Base-by-base conservation (phyloP, 2,329 filamentous ascomycete genomes). In the Epichloe sp. region DNA sequence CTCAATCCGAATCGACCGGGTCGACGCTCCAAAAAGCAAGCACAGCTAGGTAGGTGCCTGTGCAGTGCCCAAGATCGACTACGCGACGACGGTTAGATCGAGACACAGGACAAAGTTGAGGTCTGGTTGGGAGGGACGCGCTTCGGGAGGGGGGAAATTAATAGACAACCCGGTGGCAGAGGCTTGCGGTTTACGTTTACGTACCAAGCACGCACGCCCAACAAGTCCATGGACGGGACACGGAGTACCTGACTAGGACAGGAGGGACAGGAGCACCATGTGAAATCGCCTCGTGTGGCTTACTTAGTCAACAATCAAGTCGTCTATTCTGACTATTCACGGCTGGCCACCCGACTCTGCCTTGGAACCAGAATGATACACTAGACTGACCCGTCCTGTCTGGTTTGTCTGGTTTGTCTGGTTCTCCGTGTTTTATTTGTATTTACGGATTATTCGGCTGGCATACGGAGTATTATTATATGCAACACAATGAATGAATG, bases 81-180 rank as follows among this genome's bases (percentile, higher is more conserved):
- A 31, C 21, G 50, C 42, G 48, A 44, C 44, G 47, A 38, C 44
- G 5, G 17, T 49, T 46, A 37, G 34, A 49, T 47, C 40, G 37
- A 48, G 42, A 45, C 44, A 36, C 47, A 49, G 31, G n/a, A 34
- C 38, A n/a, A 44, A 23, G 17, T 23, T 44, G 36, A 36, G 35
- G 23, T 31, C 38, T 48, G 31, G 17, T 40, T 47, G 14, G 45
- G 44, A 42, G 45, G 34, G 48, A 53, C 51, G 51, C 51, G 51
- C 47, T 21, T 42, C 21, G 14, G 15, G 17, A 26, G 19, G 23
- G 23, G 12, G 14, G 1, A 3, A 12, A 31, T 26, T 19, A 46
- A 19, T 15, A 35, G 34, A 12, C 15, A 11, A 26, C 1, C 19
- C 31, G 48, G 48, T 23, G 31, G 31, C 12, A 49, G 23, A 38